Conservation (phyloP, 768 basidiomycete genomes). For the Pisolithus microcarpus region DNA sequence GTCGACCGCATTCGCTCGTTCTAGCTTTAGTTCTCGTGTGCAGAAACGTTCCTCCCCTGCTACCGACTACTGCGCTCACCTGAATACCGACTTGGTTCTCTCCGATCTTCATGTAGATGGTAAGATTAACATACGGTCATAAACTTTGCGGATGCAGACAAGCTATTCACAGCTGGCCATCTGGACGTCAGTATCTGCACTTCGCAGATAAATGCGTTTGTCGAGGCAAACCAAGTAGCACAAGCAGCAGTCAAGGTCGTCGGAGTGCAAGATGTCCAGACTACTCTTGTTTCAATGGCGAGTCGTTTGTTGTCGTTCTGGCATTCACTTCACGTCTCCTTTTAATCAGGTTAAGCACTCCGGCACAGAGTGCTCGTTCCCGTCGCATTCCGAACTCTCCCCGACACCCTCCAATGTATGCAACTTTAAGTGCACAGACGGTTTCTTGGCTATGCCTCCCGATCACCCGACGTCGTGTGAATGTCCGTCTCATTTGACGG, state of each 20-base stretch:
- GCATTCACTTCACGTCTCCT: background rate
- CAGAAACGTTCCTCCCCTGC: background rate
- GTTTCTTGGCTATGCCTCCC: slow-evolving; percentile 17
- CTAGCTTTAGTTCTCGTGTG: background rate
- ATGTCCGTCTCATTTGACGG: slow-evolving; percentile 19
- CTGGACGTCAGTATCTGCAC: slow-evolving; percentile 25
- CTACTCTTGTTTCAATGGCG: slow-evolving; percentile 19
- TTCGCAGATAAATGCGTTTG: slow-evolving; percentile 19
- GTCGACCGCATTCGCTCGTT: slow-evolving; percentile 12
- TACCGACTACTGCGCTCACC: slow-evolving; percentile 12
- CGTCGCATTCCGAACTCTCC: slow-evolving; percentile 19
- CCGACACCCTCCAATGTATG: slow-evolving; percentile 19
- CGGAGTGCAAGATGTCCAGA: slow-evolving; percentile 17
- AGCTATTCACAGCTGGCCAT: slow-evolving; percentile 17
- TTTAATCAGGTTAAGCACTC: slow-evolving; percentile 17
- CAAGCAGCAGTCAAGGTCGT: slow-evolving; percentile 17
- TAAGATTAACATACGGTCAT: background rate
- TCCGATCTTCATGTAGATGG: slow-evolving; percentile 10
- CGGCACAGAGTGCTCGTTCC: slow-evolving; percentile 25
- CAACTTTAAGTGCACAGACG: slow-evolving; percentile 23
- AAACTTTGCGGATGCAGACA: slow-evolving; percentile 7
- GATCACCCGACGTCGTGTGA: slow-evolving; percentile 18
- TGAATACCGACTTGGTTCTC: slow-evolving; percentile 13
- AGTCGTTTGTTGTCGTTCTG: background rate
- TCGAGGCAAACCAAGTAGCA: slow-evolving; percentile 17